Percentiles rank a stretch among this genome's conserved stretches.
phyloP scores from a whole-genome alignment of 2,329 filamentous ascomycete species.

The Fusarium nurragi region DNA sequence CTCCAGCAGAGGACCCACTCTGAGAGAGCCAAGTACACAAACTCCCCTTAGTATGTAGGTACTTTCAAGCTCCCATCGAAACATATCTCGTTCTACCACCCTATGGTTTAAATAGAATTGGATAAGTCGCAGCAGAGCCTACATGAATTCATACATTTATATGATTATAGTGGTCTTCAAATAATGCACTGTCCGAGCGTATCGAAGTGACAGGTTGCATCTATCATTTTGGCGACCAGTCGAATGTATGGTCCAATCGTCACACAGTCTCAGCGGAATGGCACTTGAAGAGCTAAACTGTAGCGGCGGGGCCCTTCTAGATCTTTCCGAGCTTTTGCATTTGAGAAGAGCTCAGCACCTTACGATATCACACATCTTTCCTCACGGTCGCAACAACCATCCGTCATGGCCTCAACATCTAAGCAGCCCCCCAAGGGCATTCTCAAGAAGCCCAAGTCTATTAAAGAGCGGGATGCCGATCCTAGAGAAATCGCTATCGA shows the following conservation, averaged over 20 bases:
- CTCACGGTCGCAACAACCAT: background rate
- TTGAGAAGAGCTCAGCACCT: background rate
- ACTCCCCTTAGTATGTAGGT: too few relatives aligned
- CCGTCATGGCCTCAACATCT: conserved; percentile 41
- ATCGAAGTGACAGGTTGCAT: background rate
- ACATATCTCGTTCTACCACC: too few relatives aligned
- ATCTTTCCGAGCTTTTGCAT: conserved; percentile 4
- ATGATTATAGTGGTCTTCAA: too few relatives aligned
- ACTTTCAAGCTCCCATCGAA: too few relatives aligned
- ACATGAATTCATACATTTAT: too few relatives aligned
- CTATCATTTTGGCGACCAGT: conserved; percentile 1
- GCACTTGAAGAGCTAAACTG: conserved; percentile 9
- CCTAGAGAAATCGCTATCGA: conserved; percentile 75
- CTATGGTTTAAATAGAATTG: too few relatives aligned
- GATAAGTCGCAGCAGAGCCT: too few relatives aligned
- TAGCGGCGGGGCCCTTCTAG: conserved; percentile 17
- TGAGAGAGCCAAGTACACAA: too few relatives aligned
- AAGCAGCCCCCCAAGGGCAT: conserved; percentile 62
- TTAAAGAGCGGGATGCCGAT: conserved; percentile 47
- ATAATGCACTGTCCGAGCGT: background rate
- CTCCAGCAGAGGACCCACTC: too few relatives aligned
- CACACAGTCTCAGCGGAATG: conserved; percentile 10
- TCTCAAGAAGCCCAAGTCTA: conserved; percentile 62
- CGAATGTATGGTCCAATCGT: background rate
- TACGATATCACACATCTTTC: conserved; percentile 9